Base-by-base conservation (phyloP, 169 alveolate genomes). In the Eimeria nieschulzi region DNA sequence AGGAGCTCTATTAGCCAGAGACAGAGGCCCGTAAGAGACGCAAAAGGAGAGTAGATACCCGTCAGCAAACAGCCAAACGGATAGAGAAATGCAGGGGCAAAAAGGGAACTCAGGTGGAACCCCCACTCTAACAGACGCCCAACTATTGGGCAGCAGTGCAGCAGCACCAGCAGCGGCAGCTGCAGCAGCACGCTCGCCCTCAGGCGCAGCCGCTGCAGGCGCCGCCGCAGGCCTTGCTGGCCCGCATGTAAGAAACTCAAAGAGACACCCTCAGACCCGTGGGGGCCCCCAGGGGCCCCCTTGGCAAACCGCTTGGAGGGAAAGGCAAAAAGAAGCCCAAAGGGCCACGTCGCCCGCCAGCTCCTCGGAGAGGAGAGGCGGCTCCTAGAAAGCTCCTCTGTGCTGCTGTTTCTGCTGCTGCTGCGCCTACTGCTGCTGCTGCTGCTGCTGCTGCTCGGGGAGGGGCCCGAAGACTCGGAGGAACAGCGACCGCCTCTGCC, bases 231-330 rank as follows among this genome's bases (percentile, higher is more conserved):
- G 70, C 46, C 54, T n/a, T 19, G 15, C 15, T 19, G 23, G 23
- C 15, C n/a, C 68, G 68, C 68, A 2, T 19, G 68, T 19, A 59
- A 19, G 5, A 19, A 59, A 19, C 46, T 15, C 21, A 53, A 7
- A 54, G 63, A 0, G 70, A 19, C 70, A 64, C 51, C 66, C 54
- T 51, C 23, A 54, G 70, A 51, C 51, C 85, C 53, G 7, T 39
- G 85, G 85, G 85, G 71, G 71, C 71, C 85, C 71, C 85, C 85
- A n/a, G 85, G 54, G 66, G 71, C 54, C 66, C 85, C 85, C 71
- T 19, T 46, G 66, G 85, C 23, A 9, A 12, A 33, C n/a, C 71
- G 26, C 33, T 53, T 9, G 63, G 46, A 33, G 46, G 46, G 46
- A 33, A 33, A 33, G 46, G 46, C 46, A 33, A 33, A 33, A 3